Evolutionary conservation across 768 basidiomycete species (phyloP).

Genomic region (Phlebiopsis flavidoalba): DNA sequence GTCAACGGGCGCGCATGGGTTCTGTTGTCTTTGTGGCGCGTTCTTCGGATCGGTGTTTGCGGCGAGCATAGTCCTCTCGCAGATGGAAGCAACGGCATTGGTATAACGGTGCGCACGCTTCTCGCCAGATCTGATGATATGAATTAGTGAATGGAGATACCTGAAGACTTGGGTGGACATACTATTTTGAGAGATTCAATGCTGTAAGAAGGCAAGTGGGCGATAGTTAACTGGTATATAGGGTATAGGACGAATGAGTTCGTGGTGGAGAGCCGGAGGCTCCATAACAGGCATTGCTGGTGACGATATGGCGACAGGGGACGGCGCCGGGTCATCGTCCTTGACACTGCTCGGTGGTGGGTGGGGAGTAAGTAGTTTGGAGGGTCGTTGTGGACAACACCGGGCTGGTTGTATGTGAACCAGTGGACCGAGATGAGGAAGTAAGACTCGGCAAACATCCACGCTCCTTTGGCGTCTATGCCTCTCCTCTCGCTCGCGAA

Average conservation of each 20-base stretch:
- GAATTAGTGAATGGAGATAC: constrained; percentile 3
- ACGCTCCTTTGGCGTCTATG: constrained; percentile 24
- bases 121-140: constrained; percentile 52
- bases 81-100: constrained; percentile 71
- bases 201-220: constrained; percentile 52
- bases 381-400: constrained; percentile 70
- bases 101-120: constrained; percentile 66
- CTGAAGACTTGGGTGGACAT: constrained; percentile 22
- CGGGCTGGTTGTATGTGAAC: constrained; percentile 63
- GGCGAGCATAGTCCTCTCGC: constrained; percentile 57
- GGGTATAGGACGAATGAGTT: constrained; percentile 61
- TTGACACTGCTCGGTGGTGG: constrained; percentile 51
- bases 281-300: constrained; percentile 36
- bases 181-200: constrained; percentile 54
- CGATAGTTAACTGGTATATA: constrained; percentile 55
- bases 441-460: constrained; percentile 46
- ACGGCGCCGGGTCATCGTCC: constrained; percentile 24
- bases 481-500: constrained; percentile 24
- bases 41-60: constrained; percentile 41
- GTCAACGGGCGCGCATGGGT: neutral
- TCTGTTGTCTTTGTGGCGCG: neutral
- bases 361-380: constrained; percentile 75
- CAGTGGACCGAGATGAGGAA: constrained; percentile 43
- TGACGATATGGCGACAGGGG: constrained; percentile 18
- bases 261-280: constrained; percentile 59